Conservation (phyloP, 305 asterid genomes). For the Plantago coronopus region DNA sequence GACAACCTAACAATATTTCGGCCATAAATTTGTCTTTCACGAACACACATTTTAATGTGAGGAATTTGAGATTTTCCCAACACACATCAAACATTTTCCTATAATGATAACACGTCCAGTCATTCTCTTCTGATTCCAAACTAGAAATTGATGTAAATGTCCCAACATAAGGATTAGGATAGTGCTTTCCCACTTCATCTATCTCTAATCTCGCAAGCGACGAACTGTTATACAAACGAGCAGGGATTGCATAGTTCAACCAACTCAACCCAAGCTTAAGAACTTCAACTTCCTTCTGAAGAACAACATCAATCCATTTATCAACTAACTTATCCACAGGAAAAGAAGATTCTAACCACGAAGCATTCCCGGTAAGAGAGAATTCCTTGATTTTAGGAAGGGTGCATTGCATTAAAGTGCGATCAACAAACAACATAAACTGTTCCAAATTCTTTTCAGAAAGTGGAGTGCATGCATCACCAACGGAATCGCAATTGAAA, state of each 20-base stretch:
- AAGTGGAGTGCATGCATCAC: too few relatives aligned
- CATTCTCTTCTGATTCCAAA: too few relatives aligned
- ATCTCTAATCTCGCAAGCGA: not conserved
- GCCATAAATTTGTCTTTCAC: not conserved
- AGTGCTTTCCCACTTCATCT: not conserved
- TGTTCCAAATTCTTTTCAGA: too few relatives aligned
- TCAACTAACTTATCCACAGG: not conserved
- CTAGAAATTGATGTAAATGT: too few relatives aligned
- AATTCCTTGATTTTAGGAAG: not conserved
- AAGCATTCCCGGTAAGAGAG: not conserved
- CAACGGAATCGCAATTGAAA: not conserved
- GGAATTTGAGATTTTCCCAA: not conserved
- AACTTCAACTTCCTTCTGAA: not conserved
- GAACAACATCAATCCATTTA: not conserved
- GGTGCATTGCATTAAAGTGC: not conserved
- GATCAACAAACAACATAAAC: slow-evolving; percentile 1
- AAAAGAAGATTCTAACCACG: not conserved
- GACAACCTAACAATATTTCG: not conserved
- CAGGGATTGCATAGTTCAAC: not conserved
- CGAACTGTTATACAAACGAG: not conserved
- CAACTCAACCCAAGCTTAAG: not conserved
- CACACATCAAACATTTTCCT: slow-evolving; percentile 1
- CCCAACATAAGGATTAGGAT: too few relatives aligned
- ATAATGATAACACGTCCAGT: not conserved
- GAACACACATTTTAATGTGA: too few relatives aligned